These are phyloP conservation scores for Aristolochia contorta DNA, from an alignment of 164 flowering plant genomes.

Conservation along the genomic window DNA sequence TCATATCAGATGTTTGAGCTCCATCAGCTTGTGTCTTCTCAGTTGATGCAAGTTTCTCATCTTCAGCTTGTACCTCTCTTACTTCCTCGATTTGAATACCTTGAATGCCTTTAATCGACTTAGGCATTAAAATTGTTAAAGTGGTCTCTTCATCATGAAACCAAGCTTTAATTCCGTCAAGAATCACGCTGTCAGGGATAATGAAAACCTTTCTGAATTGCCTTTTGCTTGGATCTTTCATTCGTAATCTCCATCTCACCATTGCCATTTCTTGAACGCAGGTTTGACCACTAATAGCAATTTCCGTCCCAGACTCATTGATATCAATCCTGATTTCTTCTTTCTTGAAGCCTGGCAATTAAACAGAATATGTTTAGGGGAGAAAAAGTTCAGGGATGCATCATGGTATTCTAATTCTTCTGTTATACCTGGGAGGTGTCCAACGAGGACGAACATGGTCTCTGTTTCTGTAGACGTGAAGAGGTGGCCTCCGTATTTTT, in stretches of 20 bases:
- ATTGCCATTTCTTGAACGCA: not conserved
- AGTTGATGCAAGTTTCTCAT: not conserved
- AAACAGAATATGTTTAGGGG: too few species aligned
- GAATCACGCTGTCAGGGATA: not conserved
- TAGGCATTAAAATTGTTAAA: not conserved
- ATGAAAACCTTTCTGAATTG: not conserved
- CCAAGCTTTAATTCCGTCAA: not conserved
- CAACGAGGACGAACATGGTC: conserved; percentile 2
- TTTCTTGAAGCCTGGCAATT: not conserved
- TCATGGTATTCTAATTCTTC: not conserved
- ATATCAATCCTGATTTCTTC: not conserved
- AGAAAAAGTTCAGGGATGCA: too few species aligned
- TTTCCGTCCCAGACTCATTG: not conserved
- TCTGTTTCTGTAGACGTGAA: not conserved
- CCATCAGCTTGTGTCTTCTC: not conserved
- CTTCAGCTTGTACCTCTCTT: not conserved
- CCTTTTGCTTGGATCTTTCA: not conserved
- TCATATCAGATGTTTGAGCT: too few species aligned
- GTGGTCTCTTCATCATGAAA: not conserved
- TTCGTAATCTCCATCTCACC: not conserved
- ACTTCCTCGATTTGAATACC: not conserved
- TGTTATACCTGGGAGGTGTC: not conserved
- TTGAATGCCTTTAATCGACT: not conserved
- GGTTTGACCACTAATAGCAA: not conserved
- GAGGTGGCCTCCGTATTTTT: not conserved